Evolutionary conservation across 1,284 basidiomycete species (phyloP).

Genomic region (Tilletia setariae): DNA sequence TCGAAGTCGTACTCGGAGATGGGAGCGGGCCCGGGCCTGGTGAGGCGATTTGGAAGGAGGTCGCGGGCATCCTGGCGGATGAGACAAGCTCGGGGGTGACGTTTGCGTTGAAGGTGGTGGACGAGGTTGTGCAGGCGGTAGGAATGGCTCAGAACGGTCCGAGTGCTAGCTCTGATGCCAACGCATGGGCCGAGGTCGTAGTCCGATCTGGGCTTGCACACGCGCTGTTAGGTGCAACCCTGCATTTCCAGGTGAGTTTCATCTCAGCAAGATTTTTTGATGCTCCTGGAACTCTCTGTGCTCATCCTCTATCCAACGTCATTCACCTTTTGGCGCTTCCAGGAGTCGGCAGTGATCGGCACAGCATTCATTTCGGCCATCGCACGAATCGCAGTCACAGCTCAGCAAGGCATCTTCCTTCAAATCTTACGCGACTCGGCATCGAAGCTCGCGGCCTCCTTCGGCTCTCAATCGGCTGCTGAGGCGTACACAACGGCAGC

Average conservation of each 20-base stretch:
- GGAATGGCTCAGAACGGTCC: not conserved
- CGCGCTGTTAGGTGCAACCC: constrained; percentile 35
- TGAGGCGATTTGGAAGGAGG: constrained; percentile 30
- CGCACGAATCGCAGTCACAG: constrained; percentile 37
- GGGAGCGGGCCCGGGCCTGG: constrained; percentile 17
- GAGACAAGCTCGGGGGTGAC: constrained; percentile 38
- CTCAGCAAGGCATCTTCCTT: constrained; percentile 30
- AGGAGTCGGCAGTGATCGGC: constrained; percentile 41
- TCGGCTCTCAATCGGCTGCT: not conserved
- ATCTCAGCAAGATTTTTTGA: not conserved
- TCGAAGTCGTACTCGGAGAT: constrained; percentile 36
- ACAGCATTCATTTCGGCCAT: constrained; percentile 41
- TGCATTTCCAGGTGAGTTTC: constrained; percentile 30
- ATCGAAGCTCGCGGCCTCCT: constrained; percentile 12
- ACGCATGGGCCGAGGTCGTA: constrained; percentile 23
- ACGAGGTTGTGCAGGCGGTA: constrained; percentile 1
- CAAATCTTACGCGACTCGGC: constrained; percentile 29
- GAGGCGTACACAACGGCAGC: not conserved
- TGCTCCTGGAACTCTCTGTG: not conserved
- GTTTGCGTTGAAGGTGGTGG: constrained; percentile 28
- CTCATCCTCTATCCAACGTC: constrained; percentile 1
- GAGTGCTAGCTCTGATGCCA: not conserved
- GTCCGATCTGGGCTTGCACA: constrained; percentile 33
- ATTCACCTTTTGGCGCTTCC: not conserved
- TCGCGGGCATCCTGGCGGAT: constrained; percentile 40